phyloP scores from a whole-genome alignment of 2,329 filamentous ascomycete species.

The Xylariales sp. region DNA sequence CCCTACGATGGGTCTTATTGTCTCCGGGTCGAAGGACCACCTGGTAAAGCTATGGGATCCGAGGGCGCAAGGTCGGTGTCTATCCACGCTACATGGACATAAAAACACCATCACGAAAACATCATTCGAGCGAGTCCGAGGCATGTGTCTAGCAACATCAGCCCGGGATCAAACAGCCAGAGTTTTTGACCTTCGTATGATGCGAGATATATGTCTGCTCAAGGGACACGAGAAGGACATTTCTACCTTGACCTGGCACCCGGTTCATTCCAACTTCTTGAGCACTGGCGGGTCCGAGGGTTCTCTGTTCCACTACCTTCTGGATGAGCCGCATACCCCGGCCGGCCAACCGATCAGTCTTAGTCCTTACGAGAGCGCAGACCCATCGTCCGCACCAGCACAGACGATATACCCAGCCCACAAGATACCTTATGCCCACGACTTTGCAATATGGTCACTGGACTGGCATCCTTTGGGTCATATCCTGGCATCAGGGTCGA shows the following conservation, averaged over 20 bases:
- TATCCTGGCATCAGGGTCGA: slow-evolving; percentile 90
- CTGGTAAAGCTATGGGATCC: slow-evolving; percentile 98
- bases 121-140: slow-evolving; percentile 79
- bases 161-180: slow-evolving; percentile 89
- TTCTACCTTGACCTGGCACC: slow-evolving; percentile 89
- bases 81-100: slow-evolving; percentile 92
- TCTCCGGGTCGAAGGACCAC: slow-evolving; percentile 96
- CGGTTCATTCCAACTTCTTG: slow-evolving; percentile 81
- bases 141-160: slow-evolving; percentile 82
- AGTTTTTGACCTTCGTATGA: slow-evolving; percentile 94
- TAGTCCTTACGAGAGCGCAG: slow-evolving; percentile 79
- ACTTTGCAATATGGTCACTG: slow-evolving; percentile 94
- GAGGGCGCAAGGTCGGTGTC: slow-evolving; percentile 71
- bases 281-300: slow-evolving; percentile 90
- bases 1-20: slow-evolving; percentile 85
- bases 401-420: slow-evolving; percentile 94
- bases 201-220: slow-evolving; percentile 92
- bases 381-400: slow-evolving; percentile 72
- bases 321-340: slow-evolving; percentile 89
- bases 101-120: slow-evolving; percentile 97
- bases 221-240: slow-evolving; percentile 96
- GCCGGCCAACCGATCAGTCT: slow-evolving; percentile 64
- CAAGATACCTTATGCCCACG: slow-evolving; percentile 80
- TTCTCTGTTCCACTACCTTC: slow-evolving; percentile 86
- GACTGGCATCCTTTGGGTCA: slow-evolving; percentile 98